Base-by-base conservation (phyloP, 2,329 filamentous ascomycete species). In the Myrmaecium sp. region DNA sequence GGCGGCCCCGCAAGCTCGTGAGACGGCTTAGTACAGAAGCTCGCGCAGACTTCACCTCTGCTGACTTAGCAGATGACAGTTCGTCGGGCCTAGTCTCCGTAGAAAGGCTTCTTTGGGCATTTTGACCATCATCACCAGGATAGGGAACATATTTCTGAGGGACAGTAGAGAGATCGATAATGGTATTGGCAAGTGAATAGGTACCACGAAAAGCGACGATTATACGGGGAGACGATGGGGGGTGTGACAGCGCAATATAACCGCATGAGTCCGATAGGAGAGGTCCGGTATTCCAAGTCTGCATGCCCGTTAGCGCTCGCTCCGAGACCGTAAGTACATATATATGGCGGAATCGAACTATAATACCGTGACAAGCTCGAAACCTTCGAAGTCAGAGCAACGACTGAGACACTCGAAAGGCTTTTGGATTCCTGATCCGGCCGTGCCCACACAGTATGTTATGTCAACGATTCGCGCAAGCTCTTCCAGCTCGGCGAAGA, bases 131-230 rank as follows among this genome's bases (percentile, higher is more conserved):
- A 36, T 37, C 35, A 16, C 46, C 38, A 6, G 50, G 38, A 46
- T 94, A 98, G 1, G 89, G 84, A 1, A 83, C 68, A 44, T 95
- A 98, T 47, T 79, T 69, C 49, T 95, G 86, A 8, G 83, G 84
- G 3, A 86, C 63, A 2, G 83, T 91, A 35, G 80, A 83, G 29
- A 98, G 62, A 54, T 98, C 89, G 26, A 83, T 66, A 34, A 98
- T 74, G 8, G 84, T 84, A 49, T 95, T 93, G 28, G 82, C 68
- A 41, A 98, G 66, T 37, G 83, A 93, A 53, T 95, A 94, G 9
- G 89, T 95, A 14, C 89, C 89, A 24, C 89, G 73, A 43, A 95
- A 95, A 6, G 83, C 84, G 19, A 95, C 67, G 23, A 95, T 61
- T 30, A 98, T 78, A 31, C 73, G 64, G 23, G 64, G 62, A 12